A percentile compares a stretch with the other conserved stretches of the same genome.
These are phyloP conservation scores for Neofusicoccum laricinum DNA, from an alignment of 2,329 filamentous ascomycete genomes.

Conservation along the genomic window DNA sequence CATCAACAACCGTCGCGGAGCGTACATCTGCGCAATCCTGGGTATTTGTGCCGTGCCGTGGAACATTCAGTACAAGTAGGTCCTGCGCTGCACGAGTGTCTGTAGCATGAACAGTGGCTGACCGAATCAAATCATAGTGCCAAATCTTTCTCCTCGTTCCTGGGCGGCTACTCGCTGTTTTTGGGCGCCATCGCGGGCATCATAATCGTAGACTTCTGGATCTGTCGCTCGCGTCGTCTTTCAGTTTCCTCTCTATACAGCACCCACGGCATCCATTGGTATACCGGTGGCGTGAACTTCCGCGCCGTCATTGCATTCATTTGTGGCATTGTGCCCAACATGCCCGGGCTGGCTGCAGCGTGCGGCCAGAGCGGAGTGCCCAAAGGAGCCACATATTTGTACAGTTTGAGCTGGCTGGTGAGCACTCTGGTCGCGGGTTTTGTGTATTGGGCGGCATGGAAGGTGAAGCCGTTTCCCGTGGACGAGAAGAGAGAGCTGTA, in stretches of 20 bases:
- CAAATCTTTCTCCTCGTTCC: slow-evolving; percentile 34
- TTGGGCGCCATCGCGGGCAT: slow-evolving; percentile 27
- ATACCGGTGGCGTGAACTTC: slow-evolving; percentile 26
- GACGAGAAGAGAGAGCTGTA: slow-evolving; percentile 16
- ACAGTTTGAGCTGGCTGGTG: slow-evolving; percentile 17
- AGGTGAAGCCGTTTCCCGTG: slow-evolving; percentile 15
- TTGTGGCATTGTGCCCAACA: slow-evolving; percentile 24
- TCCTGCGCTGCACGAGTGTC: slow-evolving; percentile 29
- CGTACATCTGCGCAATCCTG: slow-evolving; percentile 35
- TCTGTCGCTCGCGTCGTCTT: slow-evolving; percentile 23
- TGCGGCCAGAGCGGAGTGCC: slow-evolving; percentile 15
- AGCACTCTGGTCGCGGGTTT: slow-evolving; percentile 12
- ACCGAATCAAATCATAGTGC: slow-evolving; percentile 11
- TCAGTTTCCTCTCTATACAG: slow-evolving; percentile 27
- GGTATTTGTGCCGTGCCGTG: slow-evolving; percentile 26
- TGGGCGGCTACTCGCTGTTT: slow-evolving; percentile 28
- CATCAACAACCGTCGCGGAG: slow-evolving; percentile 26
- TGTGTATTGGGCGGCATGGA: slow-evolving; percentile 16
- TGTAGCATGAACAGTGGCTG: slow-evolving; percentile 25
- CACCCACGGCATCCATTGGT: slow-evolving; percentile 28
- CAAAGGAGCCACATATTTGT: slow-evolving; percentile 15
- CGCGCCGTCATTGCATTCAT: slow-evolving; percentile 26
- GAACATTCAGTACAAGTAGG: slow-evolving; percentile 13
- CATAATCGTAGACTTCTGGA: slow-evolving; percentile 25
- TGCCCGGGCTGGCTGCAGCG: slow-evolving; percentile 21